phyloP scores from a whole-genome alignment of 495 filamentous ascomycete genomes.

The Lasiosphaeria hispida region DNA sequence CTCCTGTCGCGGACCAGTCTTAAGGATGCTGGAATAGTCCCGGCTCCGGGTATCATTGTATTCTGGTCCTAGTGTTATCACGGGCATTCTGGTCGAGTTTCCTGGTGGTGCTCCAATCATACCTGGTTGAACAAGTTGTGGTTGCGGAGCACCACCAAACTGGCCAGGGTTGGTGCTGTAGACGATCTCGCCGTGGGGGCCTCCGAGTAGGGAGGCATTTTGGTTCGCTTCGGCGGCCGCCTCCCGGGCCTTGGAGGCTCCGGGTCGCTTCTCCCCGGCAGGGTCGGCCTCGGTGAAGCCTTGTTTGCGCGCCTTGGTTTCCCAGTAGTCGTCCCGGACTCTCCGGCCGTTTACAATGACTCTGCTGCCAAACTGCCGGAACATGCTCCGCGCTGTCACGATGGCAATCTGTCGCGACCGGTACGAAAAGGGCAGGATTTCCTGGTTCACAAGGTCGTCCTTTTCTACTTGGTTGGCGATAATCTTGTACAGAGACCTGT shows the following conservation, averaged over 20 bases:
- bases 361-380: slow-evolving; percentile 95
- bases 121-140: slow-evolving; percentile 66
- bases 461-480: slow-evolving; percentile 96
- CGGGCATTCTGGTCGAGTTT: slow-evolving; percentile 69
- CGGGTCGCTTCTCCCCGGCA: slow-evolving; percentile 94
- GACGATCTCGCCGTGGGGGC: slow-evolving; percentile 70
- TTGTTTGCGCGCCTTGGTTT: slow-evolving; percentile 92
- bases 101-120: slow-evolving; percentile 62
- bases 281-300: slow-evolving; percentile 97
- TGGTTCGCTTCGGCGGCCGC: slow-evolving; percentile 62
- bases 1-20: slow-evolving; percentile 74
- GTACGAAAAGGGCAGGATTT: slow-evolving; percentile 96
- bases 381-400: slow-evolving; percentile 98
- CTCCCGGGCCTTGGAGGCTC: slow-evolving; percentile 83
- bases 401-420: slow-evolving; percentile 97
- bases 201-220: slow-evolving; percentile 49
- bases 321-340: slow-evolving; percentile 98
- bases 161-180: slow-evolving; percentile 75
- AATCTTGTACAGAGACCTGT: slow-evolving; percentile 94
- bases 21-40: slow-evolving; percentile 80
- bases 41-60: slow-evolving; percentile 73
- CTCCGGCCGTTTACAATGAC: slow-evolving; percentile 86
- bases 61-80: slow-evolving; percentile 77
- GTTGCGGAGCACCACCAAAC: slow-evolving; percentile 56
- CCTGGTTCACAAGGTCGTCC: slow-evolving; percentile 91